Evolutionary conservation across 768 basidiomycete species (phyloP).

Genomic region (Coprinellus micaceus): DNA sequence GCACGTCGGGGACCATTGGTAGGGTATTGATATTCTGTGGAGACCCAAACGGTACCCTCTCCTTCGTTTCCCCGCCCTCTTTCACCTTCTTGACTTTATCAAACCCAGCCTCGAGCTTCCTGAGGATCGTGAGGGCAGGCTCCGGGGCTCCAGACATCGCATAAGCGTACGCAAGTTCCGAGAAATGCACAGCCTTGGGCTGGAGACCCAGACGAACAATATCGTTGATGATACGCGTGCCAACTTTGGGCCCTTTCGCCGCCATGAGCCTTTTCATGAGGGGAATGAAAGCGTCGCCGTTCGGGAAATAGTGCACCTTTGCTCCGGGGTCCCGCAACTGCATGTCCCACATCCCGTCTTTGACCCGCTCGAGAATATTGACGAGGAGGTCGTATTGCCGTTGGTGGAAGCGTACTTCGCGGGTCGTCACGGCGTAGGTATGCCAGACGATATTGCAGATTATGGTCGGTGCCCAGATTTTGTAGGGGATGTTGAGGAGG

Average conservation of each 20-base stretch:
- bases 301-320: neutral
- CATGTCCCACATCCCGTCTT: neutral
- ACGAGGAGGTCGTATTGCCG: conserved; percentile 43
- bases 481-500: neutral
- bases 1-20: neutral
- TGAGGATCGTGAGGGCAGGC: conserved; percentile 39
- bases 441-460: conserved; percentile 41
- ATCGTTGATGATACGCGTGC: conserved; percentile 42
- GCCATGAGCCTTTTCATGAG: conserved; percentile 45
- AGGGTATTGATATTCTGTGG: neutral
- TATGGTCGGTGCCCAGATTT: conserved; percentile 27
- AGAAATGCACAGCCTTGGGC: conserved; percentile 45
- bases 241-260: conserved; percentile 27
- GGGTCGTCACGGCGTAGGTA: conserved; percentile 25
- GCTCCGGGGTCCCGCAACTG: neutral
- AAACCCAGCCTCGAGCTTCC: conserved; percentile 30
- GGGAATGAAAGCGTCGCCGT: conserved; percentile 41
- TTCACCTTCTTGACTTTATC: neutral
- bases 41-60: neutral
- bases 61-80: neutral
- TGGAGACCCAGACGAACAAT: conserved; percentile 45
- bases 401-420: conserved; percentile 22
- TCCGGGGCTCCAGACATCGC: conserved; percentile 34
- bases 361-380: conserved; percentile 14
- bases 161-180: conserved; percentile 44